Percentiles rank a stretch among this genome's conserved stretches.
Conservation (phyloP, 352 stramenopile genomes). For the Pythium sp. region DNA sequence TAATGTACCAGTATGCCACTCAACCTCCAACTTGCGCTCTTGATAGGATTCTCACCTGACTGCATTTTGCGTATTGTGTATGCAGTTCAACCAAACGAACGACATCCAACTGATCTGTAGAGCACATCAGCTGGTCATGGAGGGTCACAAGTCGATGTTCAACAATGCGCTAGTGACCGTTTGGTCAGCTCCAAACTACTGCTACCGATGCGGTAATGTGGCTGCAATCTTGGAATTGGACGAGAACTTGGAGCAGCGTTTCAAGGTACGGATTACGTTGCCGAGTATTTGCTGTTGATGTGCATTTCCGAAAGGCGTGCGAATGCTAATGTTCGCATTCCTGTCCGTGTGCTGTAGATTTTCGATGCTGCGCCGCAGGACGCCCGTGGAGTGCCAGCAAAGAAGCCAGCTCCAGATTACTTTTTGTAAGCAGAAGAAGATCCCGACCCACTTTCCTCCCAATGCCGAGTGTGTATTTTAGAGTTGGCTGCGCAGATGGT, state of each 20-base stretch:
- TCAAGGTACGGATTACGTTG: conserved; percentile 52
- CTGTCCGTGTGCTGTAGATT: conserved; percentile 64
- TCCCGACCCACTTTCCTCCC: not conserved
- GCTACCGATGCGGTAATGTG: conserved; percentile 98
- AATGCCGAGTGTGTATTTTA: conserved; percentile 6
- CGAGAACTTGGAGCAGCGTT: conserved; percentile 92
- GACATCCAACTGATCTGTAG: conserved; percentile 97
- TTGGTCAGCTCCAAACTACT: conserved; percentile 99
- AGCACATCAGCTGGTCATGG: conserved; percentile 97
- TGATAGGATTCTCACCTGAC: not conserved
- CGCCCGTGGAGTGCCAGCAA: conserved; percentile 94
- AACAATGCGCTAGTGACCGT: conserved; percentile 98
- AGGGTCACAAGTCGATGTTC: conserved; percentile 95
- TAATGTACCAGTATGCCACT: conserved; percentile 15
- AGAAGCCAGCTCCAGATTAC: conserved; percentile 99
- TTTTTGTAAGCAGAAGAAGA: conserved; percentile 94
- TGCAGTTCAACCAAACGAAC: conserved; percentile 97
- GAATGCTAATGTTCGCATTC: not conserved
- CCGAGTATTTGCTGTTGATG: conserved; percentile 11
- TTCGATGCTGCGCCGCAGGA: conserved; percentile 98
- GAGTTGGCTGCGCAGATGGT: not conserved
- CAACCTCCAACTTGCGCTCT: not conserved
- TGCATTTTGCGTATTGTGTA: not conserved
- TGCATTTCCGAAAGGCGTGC: conserved; percentile 12
- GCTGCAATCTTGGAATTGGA: conserved; percentile 98